These are phyloP conservation scores for Aphanomyces stellatus DNA, from an alignment of 352 stramenopile species.

Conservation along the genomic window DNA sequence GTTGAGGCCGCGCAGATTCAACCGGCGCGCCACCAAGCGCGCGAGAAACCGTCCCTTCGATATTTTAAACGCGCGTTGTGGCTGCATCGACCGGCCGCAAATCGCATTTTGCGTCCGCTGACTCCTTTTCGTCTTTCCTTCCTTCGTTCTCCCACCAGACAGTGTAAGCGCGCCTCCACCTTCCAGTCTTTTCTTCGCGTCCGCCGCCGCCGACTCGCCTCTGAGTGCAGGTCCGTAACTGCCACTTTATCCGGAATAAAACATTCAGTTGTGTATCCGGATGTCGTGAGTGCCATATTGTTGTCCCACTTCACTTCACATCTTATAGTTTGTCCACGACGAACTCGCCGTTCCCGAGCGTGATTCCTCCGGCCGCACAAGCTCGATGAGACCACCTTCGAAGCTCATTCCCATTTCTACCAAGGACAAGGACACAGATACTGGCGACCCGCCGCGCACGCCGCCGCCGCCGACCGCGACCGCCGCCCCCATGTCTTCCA, in stretches of 20 bases:
- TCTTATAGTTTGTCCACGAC: neutral
- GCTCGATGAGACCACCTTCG: neutral
- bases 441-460: neutral
- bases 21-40: too few relatives aligned
- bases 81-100: too few relatives aligned
- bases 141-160: too few relatives aligned
- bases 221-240: neutral
- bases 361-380: constrained; percentile 1
- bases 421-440: constrained; percentile 15
- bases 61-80: too few relatives aligned
- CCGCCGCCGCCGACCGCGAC: too few relatives aligned
- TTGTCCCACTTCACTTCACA: constrained; percentile 1
- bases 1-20: too few relatives aligned
- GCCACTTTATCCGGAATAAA: constrained; percentile 1
- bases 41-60: too few relatives aligned
- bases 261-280: neutral
- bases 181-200: neutral
- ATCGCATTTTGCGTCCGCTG: too few relatives aligned
- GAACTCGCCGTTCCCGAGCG: neutral
- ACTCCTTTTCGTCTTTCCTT: too few relatives aligned
- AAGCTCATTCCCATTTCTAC: neutral
- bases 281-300: neutral
- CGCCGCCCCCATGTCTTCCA: too few relatives aligned
- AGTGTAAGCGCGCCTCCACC: neutral
- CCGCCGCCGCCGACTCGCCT: neutral